Base-by-base conservation (phyloP, 2,329 filamentous ascomycete genomes). In the Pleomassaria siparia region DNA sequence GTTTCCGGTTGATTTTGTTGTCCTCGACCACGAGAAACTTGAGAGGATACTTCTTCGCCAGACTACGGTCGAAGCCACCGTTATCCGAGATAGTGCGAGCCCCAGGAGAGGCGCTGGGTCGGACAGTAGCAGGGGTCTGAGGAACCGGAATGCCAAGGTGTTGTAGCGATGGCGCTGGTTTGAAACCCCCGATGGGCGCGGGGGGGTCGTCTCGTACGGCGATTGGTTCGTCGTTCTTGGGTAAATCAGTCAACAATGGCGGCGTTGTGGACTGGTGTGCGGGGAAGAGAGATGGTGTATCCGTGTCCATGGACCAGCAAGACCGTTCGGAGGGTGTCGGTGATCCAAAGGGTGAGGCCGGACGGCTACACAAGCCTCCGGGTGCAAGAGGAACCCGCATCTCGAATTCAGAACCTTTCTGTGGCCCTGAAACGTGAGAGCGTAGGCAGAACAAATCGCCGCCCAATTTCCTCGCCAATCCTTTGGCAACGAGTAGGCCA, bases 21-120 rank as follows among this genome's bases (percentile, higher is more conserved):
- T 89, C 86, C 70, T 89, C 86, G 3, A 84, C 86, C 1, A 89
- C 81, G 2, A 89, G 75, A 53, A 89, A 84, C 9, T 80, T 85
- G 8, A 88, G 74, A 1, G 86, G 86, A 50, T 82, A 75, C 55
- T 80, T 81, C 39, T 72, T 69, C 2, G 80, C 82, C 3, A 88
- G 74, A 12, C 80, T 74, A 36, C 78, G 76, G 59, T 87, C 83
- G 54, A 82, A 76, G 3, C 57, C 41, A 56, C 46, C 60, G 39
- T 56, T 58, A 51, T 54, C 61, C 37, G 51, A 66, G 16, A 54
- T 50, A 53, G 57, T 40, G 18, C 53, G 64, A 32, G 35, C 50
- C 28, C 50, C 59, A 7, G 57, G 55, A 7, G 40, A 35, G 13
- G 52, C 42, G 10, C 55, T 56, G 25, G 49, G 47, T 3, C 58